Base-by-base conservation (phyloP, 768 basidiomycete genomes). In the Chalciporus chontae region DNA sequence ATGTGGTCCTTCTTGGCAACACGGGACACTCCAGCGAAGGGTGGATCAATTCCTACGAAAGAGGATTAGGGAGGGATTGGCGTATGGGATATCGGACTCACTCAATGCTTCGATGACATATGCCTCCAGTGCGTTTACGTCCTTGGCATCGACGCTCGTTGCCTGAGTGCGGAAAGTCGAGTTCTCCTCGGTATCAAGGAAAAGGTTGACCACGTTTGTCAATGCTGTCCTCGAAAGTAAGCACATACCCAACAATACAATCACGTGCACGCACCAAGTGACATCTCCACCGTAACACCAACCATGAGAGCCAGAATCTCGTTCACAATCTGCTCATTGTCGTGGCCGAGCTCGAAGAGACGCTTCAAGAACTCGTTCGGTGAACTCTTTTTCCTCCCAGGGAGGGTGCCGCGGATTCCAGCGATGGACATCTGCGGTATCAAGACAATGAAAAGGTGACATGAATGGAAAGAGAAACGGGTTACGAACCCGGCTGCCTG, bases 291-390 rank as follows among this genome's bases (percentile, higher is more conserved):
- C 6, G 80, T 78, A 10, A 79, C 70, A 27, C 78, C 77, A 48
- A 90, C 78, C 70, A 90, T 72, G 24, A 91, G 67, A 17, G 87
- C 87, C 36, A 93, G 66, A 14, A 90, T 71, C 27, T 79, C 81
- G 63, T 88, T 89, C 7, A 84, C 77, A 7, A 87, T 69, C 46
- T 82, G 74, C 50, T 89, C 84, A 0, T 73, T 70, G 5, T 81
- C 76, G 39, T 76, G 75, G 2, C 80, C 80, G 19, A 82, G 66
- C 18, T 74, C 79, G 24, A 76, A 72, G 31, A 91, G 71, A 11
- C 78, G 76, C 57, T 80, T 77, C 55, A 81, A 69, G 41, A 88
- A 63, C 45, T 77, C 77, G 42, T 76, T 70, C 44, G 78, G 75
- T 26, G 48, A 55, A 32, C 21, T 58, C 56, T 64, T 73, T 60